These are phyloP conservation scores for Aspergillus cavernicola DNA, from an alignment of 495 filamentous ascomycete genomes.

Conservation along the genomic window DNA sequence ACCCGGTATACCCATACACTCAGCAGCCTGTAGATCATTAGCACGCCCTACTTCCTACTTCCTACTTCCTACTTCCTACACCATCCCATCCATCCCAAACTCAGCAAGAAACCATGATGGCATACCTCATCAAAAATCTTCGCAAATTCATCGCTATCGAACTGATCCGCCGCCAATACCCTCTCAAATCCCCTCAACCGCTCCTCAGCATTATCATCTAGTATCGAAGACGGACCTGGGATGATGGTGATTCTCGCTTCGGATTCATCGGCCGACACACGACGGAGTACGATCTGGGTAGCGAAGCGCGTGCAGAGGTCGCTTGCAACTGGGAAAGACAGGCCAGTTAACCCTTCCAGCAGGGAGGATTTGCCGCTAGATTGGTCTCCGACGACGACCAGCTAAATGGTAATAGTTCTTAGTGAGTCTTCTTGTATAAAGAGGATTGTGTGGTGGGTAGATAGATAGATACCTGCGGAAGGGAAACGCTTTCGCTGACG, in stretches of 20 bases:
- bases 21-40: constrained; percentile 18
- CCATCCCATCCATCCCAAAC: too few relatives aligned
- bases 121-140: constrained; percentile 30
- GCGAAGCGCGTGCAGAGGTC: constrained; percentile 57
- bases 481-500: constrained; percentile 30
- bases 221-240: constrained; percentile 18
- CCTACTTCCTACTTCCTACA: too few relatives aligned
- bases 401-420: too few relatives aligned
- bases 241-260: constrained; percentile 28
- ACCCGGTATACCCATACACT: constrained; percentile 26
- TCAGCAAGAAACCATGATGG: too few relatives aligned
- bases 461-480: constrained; percentile 43
- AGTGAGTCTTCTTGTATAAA: too few relatives aligned
- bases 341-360: constrained; percentile 48
- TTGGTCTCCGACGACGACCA: constrained; percentile 44
- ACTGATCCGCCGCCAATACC: constrained; percentile 11
- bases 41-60: not conserved
- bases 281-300: constrained; percentile 55
- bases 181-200: constrained; percentile 24
- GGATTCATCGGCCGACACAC: constrained; percentile 23
- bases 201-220: constrained; percentile 16
- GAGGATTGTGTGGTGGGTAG: too few relatives aligned
- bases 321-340: constrained; percentile 48
- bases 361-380: constrained; percentile 53
- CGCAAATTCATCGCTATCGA: constrained; percentile 31